Percentiles rank a stretch among this genome's conserved stretches.
Conservation (phyloP, 352 stramenopile species). For the Phytophthora tubulina region DNA sequence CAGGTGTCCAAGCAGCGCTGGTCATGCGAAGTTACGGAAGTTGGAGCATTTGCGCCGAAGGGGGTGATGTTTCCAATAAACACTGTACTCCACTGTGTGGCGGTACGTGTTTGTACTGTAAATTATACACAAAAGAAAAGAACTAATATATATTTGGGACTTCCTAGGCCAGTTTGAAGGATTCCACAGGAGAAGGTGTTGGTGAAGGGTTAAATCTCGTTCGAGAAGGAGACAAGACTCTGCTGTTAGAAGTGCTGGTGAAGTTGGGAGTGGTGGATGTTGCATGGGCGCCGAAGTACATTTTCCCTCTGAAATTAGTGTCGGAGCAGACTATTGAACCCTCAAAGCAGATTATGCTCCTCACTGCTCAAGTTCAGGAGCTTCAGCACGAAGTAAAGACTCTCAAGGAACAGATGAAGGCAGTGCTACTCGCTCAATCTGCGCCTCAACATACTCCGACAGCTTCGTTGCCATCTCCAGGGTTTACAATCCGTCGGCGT, state of each 20-base stretch:
- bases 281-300: slow-evolving; percentile 23
- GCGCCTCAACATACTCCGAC: neutral
- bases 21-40: slow-evolving; percentile 21
- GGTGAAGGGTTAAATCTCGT: slow-evolving; percentile 2
- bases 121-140: neutral
- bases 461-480: slow-evolving; percentile 1
- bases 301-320: slow-evolving; percentile 24
- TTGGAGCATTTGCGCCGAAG: slow-evolving; percentile 15
- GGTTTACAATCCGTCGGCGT: slow-evolving; percentile 10
- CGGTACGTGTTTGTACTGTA: slow-evolving; percentile 10
- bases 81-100: slow-evolving; percentile 32
- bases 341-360: slow-evolving; percentile 4
- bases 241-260: slow-evolving; percentile 28
- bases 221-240: slow-evolving; percentile 12
- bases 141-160: neutral
- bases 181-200: neutral
- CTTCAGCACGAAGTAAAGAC: slow-evolving; percentile 38
- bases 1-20: slow-evolving; percentile 19
- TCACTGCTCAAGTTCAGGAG: slow-evolving; percentile 30
- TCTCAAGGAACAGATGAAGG: slow-evolving; percentile 36
- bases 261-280: slow-evolving; percentile 17
- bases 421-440: slow-evolving; percentile 15
- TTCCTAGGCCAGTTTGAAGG: slow-evolving; percentile 30
- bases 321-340: neutral
- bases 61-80: slow-evolving; percentile 21